Evolutionary conservation across 2,329 filamentous ascomycete genomes (phyloP), one percentile per base, ranked within the genome.

Genomic region (Huntiella moniliformis): DNA sequence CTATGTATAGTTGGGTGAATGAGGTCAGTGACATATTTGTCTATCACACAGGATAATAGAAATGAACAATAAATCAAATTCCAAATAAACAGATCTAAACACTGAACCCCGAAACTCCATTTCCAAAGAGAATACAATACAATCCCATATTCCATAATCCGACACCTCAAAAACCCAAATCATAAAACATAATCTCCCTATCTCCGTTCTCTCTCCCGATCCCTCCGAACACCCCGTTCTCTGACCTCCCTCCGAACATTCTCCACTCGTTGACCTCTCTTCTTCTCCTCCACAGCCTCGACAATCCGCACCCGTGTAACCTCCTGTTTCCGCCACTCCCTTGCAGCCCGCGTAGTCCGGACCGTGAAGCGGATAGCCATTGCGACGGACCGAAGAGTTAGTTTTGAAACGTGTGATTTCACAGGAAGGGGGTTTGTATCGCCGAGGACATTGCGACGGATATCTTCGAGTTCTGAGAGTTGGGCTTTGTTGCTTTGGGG

Each of bases 401-500:
- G 5, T 8, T 32, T 18, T 35, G 51, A 44, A 32, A 32, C 47
- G 47, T 38, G 53, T 10, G 47, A 43, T 4, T 44, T 35, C 28
- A 51, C 40, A 45, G 39, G 44, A 7, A 49, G 50, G 32, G 38
- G 61, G 51, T 44, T 59, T 50, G 62, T 61, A 55, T 57, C 61
- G 51, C 61, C 58, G 38, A 63, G 60, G 41, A 45, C 54, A 44
- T 63, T 58, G 51, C 58, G 61, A 52, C 63, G 84, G 68, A 95
- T 93, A 54, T 82, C 73, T 54, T 81, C 74, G 52, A 96, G 77
- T 57, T 95, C 80, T 44, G 78, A 75, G 49, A 96, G 77, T 59
- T 96, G 85, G 50, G 84, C 82, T 61, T 88, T 80, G 66, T 96
- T 98, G 66, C 91, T 96, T 60, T 38, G n/a, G 41, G 16, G 42